These are phyloP conservation scores for Helotiales sp. DNA, from an alignment of 2,329 filamentous ascomycete genomes.

Conservation along the genomic window DNA sequence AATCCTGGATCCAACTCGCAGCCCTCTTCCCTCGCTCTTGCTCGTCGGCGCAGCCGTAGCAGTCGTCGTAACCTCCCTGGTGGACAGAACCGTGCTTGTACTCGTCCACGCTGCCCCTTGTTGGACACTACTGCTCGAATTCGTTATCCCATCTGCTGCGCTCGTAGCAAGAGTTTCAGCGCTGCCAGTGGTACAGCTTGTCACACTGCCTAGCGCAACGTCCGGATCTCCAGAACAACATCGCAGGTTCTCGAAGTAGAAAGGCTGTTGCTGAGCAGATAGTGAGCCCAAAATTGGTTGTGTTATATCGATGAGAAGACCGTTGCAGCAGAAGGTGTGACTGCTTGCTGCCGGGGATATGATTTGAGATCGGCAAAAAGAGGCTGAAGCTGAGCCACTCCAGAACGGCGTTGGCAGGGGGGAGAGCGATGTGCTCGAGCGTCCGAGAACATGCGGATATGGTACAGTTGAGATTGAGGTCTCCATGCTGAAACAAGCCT, in stretches of 20 bases:
- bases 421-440: neutral
- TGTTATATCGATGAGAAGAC: slow-evolving; percentile 1
- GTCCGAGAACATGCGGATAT: neutral
- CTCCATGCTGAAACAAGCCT: neutral
- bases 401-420: neutral
- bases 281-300: neutral
- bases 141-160: neutral
- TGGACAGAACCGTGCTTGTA: neutral
- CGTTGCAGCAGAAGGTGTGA: neutral
- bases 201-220: neutral
- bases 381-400: neutral
- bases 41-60: neutral
- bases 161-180: neutral
- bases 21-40: neutral
- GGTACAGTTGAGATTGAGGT: too few species aligned
- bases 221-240: neutral
- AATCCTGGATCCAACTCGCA: neutral
- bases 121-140: neutral
- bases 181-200: neutral
- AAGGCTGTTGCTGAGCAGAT: neutral
- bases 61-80: neutral
- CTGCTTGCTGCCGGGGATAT: neutral
- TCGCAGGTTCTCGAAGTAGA: neutral
- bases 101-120: neutral
- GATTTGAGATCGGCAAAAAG: neutral